Base-by-base conservation (phyloP, 1,284 basidiomycete genomes). In the Sanghuangporus baumii region DNA sequence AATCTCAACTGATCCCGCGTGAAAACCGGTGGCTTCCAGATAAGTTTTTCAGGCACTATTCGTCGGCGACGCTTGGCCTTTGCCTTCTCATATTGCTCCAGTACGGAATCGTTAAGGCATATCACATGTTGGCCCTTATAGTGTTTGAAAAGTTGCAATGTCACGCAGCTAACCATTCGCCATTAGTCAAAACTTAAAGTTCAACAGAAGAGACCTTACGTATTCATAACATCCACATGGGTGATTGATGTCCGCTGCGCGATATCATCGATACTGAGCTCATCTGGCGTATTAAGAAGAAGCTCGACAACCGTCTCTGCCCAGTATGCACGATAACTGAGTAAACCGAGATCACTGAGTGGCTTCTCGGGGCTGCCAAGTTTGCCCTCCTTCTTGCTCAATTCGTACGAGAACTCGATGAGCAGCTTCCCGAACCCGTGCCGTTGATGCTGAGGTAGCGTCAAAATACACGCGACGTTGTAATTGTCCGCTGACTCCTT, bases 391-490 rank as follows among this genome's bases (percentile, higher is more conserved):
- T 93, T 92, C 81, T 98, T 99, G 78, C 89, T 94, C 50, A 99
- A 84, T 73, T 98, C 96, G 79, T 99, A 99, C 4, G 93, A 96
- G 73, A 99, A 99, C 73, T 99, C 95, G 76, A 99, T 99, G 51
- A 99, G 81, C 37, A 98, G 79, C 72, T 94, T 94, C 62, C 97
- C 97, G 74, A 94, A 98, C 1, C 96, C 96, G 70, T 92, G 89
- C 41, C 97, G 88, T 75, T 99, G 97, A 74, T 98, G 92, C 74
- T 99, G 97, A 6, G 97, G 97, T 43, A 99, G 83, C 9, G 97
- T 97, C 66, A 99, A 79, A 76, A 99, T 98, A 81, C 97, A 99
- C 0, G 97, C 96, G 59, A 99, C 93, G 74, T 99, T 99, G 82
- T 99, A 99, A 69, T 89, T 94, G 71, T 99, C 96, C 14, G 96